Percentiles rank a stretch among this genome's conserved stretches.
These are phyloP conservation scores for Trichomonas gallinae DNA, from an alignment of 208 protist species.

Conservation along the genomic window DNA sequence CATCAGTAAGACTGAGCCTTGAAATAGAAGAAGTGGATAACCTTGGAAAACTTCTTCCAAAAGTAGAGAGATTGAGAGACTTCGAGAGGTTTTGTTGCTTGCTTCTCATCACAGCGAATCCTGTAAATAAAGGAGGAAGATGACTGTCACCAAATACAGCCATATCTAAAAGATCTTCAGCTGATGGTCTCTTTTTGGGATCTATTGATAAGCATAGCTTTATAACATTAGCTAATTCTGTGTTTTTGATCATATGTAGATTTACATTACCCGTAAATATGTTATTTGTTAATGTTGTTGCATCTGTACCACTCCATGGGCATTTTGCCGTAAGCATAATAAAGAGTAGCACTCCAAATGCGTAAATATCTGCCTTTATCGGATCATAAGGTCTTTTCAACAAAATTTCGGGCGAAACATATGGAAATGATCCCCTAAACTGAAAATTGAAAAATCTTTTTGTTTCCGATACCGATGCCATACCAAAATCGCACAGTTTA, in stretches of 20 bases:
- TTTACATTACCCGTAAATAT: not conserved
- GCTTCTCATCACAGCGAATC: not conserved
- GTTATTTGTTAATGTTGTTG: not conserved
- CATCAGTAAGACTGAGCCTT: not conserved
- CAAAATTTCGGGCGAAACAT: not conserved
- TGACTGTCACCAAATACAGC: not conserved
- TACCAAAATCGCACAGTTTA: not conserved
- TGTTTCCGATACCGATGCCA: not conserved
- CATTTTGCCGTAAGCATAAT: not conserved
- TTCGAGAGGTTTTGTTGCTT: not conserved
- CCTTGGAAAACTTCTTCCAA: not conserved
- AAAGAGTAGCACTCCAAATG: not conserved
- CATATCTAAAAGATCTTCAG: constrained; percentile 9
- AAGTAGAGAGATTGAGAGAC: not conserved
- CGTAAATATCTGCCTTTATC: not conserved
- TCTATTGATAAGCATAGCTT: constrained; percentile 39
- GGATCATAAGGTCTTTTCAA: not conserved
- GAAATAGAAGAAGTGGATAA: not conserved
- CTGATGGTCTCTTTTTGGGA: constrained; percentile 29
- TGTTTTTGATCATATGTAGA: not conserved
- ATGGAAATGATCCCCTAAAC: not conserved
- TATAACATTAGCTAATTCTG: not conserved
- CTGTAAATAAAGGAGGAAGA: not conserved
- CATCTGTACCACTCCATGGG: not conserved
- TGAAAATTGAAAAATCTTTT: not conserved